Base-by-base conservation (phyloP, 2,329 filamentous ascomycete genomes). In the Lachnellula arida region DNA sequence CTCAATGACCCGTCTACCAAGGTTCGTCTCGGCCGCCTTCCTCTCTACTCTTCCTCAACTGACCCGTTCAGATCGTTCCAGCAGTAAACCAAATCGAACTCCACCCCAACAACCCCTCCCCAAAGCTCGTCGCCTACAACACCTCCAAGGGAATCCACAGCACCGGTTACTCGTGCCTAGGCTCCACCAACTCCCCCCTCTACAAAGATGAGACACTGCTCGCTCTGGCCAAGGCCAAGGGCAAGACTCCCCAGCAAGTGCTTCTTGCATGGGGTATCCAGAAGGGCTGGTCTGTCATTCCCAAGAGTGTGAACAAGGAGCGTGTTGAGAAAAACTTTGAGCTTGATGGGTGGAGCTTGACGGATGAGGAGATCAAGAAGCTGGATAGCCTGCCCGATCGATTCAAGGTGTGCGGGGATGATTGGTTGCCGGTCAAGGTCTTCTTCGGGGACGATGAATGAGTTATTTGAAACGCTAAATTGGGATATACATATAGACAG, bases 391-490 rank as follows among this genome's bases (percentile, higher is more conserved):
- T 68, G 35, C 53, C 55, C n/a, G 66, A 67, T 76, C 82, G 90
- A 50, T 93, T 92, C 80, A 95, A 91, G 82, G 86, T 91, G 60
- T 94, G 88, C 68, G 81, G 80, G 37, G 90, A 93, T 69, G 73
- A 69, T 28, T 93, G 87, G 85, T 69, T 90, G 67, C 89, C 88
- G 0, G 73, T 88, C 58, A 87, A 85, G 78, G 88, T 93, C 37
- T 94, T 94, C 79, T 90, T 90, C 69, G 88, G 87, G 7, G 88
- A 92, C 66, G 87, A 91, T 67, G 88, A 92, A 76, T 91, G 83
- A 68, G 49, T 53, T 56, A 34, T 40, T 17, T 46, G 40, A 58
- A 54, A 44, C 11, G 28, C 28, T 32, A 32, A 1, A 32, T 11
- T 32, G 11, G 9, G 25, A 32, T 32, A 32, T 32, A 32, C 9